phyloP scores from a whole-genome alignment of 2,329 filamentous ascomycete species.

The Cercospora nicotianae region DNA sequence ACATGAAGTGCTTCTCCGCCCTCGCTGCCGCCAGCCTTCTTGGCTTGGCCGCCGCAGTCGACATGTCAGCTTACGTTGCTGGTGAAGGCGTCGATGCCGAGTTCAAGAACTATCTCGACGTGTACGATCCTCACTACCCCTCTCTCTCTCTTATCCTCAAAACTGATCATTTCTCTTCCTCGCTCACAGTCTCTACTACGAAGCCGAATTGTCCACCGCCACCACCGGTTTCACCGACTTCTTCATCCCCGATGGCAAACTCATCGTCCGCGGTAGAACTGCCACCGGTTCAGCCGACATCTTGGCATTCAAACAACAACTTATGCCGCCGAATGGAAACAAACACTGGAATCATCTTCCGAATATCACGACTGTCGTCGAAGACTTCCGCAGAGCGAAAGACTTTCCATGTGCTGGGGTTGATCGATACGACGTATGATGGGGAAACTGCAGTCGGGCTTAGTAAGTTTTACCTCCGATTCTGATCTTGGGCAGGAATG shows the following conservation, averaged over 20 bases:
- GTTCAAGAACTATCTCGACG: slow-evolving; percentile 17
- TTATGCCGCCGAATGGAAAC: slow-evolving; percentile 16
- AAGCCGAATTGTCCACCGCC: slow-evolving; percentile 17
- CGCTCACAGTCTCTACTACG: slow-evolving; percentile 12
- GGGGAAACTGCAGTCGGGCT: slow-evolving; percentile 20
- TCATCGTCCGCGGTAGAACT: slow-evolving; percentile 15
- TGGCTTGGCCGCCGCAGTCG: slow-evolving; percentile 11
- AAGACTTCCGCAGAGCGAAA: slow-evolving; percentile 13
- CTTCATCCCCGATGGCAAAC: slow-evolving; percentile 18
- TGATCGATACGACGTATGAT: slow-evolving; percentile 21
- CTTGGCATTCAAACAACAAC: slow-evolving; percentile 17
- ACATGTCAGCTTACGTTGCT: slow-evolving; percentile 14
- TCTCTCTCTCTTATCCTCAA: too few relatives aligned
- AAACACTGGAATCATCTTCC: slow-evolving; percentile 23
- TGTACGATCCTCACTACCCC: neutral
- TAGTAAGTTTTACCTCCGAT: too few relatives aligned
- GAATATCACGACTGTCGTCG: slow-evolving; percentile 16
- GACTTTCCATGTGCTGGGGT: slow-evolving; percentile 16
- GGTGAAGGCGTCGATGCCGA: slow-evolving; percentile 13
- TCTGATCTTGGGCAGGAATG: too few relatives aligned
- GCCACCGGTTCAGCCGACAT: slow-evolving; percentile 17
- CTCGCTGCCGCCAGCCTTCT: slow-evolving; percentile 1
- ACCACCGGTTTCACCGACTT: slow-evolving; percentile 21
- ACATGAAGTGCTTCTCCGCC: slow-evolving; percentile 12
- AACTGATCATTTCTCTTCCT: too few relatives aligned